Conservation (phyloP, 192 early-diverging fungal genomes). For the Coemansia sp. region DNA sequence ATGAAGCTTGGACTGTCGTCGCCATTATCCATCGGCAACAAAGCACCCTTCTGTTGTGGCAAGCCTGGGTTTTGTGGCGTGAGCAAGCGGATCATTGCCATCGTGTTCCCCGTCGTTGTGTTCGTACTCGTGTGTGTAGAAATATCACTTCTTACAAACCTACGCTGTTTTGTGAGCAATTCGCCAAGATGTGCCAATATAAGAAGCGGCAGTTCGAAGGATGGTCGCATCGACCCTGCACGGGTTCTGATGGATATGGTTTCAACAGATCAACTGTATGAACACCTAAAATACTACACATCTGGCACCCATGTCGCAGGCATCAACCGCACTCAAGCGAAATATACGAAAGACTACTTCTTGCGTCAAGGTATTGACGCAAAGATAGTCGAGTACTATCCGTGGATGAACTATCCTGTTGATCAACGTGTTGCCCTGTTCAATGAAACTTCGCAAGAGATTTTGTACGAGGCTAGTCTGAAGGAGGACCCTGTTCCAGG, state of each 20-base stretch:
- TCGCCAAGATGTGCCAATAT: neutral
- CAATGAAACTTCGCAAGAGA: conserved; percentile 32
- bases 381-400: conserved; percentile 60
- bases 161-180: conserved; percentile 6
- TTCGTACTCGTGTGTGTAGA: conserved; percentile 14
- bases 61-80: neutral
- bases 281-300: conserved; percentile 55
- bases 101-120: neutral
- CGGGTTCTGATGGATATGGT: conserved; percentile 50
- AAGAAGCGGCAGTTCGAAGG: neutral
- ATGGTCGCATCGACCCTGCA: conserved; percentile 24
- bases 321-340: conserved; percentile 50
- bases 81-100: neutral
- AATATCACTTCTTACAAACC: conserved; percentile 7
- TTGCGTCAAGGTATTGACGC: conserved; percentile 53
- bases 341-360: conserved; percentile 56
- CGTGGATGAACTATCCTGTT: conserved; percentile 57
- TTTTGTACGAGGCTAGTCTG: conserved; percentile 58
- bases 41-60: neutral
- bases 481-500: conserved; percentile 60
- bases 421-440: conserved; percentile 54
- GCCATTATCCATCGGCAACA: neutral
- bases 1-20: too few relatives aligned
- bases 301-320: conserved; percentile 61
- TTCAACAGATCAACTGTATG: conserved; percentile 37